Percentiles rank a stretch among this genome's conserved stretches.
Evolutionary conservation across 78 protist genomes (phyloP).

Genomic region (Pigoraptor vietnamica): DNA sequence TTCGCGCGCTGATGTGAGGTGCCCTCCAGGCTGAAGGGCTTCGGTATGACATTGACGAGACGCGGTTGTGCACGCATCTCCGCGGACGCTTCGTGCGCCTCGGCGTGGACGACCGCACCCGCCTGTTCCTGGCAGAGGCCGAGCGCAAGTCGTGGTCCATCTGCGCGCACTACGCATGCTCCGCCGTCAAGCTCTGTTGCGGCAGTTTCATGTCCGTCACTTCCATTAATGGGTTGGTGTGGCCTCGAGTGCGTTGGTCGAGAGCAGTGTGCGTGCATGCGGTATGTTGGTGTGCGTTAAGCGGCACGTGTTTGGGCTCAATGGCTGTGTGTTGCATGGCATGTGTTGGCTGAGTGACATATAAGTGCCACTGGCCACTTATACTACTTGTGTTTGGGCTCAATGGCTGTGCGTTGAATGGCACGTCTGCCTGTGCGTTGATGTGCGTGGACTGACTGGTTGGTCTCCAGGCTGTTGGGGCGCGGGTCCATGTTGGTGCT

Average conservation of each 20-base stretch:
- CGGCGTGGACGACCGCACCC: constrained; percentile 18
- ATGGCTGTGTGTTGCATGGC: too few relatives aligned
- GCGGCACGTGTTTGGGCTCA: too few relatives aligned
- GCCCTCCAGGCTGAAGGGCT: not conserved
- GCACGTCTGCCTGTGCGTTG: too few relatives aligned
- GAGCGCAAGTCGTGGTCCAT: constrained; percentile 31
- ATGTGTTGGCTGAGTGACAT: too few relatives aligned
- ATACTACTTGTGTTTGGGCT: too few relatives aligned
- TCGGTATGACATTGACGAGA: not conserved
- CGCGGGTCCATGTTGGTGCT: constrained; percentile 53
- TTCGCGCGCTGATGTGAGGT: too few relatives aligned
- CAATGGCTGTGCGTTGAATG: too few relatives aligned
- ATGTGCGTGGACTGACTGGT: too few relatives aligned
- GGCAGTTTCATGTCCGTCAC: not conserved
- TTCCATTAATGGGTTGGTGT: not conserved
- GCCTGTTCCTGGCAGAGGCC: constrained; percentile 32
- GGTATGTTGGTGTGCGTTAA: too few relatives aligned
- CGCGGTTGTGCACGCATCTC: not conserved
- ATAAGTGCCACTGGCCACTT: too few relatives aligned
- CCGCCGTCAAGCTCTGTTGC: not conserved
- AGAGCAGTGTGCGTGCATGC: too few relatives aligned
- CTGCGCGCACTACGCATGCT: not conserved
- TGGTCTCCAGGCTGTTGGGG: constrained; percentile 12
- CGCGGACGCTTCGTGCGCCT: not conserved
- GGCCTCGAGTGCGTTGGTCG: too few relatives aligned